Percentiles rank a stretch among this genome's conserved stretches.
Evolutionary conservation across 345 rosid genomes (phyloP).

Genomic region (Acer campestre): DNA sequence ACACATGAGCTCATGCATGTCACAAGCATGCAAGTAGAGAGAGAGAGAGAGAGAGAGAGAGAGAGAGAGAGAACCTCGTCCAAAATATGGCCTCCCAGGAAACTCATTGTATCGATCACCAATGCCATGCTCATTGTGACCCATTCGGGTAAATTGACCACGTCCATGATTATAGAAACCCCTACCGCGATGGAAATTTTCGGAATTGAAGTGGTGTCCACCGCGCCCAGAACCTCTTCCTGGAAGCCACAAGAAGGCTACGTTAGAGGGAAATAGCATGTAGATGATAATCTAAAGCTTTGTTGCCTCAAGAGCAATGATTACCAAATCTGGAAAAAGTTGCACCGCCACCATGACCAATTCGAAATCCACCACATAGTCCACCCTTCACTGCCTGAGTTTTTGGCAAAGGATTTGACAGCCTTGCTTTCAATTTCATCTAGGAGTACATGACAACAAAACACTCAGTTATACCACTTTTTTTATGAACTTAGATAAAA

Average conservation of each 20-base stretch:
- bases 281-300: slow-evolving; percentile 11
- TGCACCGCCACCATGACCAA: slow-evolving; percentile 38
- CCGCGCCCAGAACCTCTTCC: slow-evolving; percentile 48
- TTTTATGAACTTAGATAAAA: background rate
- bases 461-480: slow-evolving; percentile 19
- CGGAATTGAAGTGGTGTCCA: slow-evolving; percentile 40
- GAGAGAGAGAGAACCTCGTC: slow-evolving; percentile 33
- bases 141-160: slow-evolving; percentile 40
- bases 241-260: slow-evolving; percentile 23
- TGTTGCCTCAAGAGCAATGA: background rate
- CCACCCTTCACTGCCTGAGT: slow-evolving; percentile 73
- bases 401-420: slow-evolving; percentile 74
- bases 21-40: background rate
- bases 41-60: slow-evolving; percentile 6
- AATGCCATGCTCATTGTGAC: slow-evolving; percentile 33
- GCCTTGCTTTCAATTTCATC: slow-evolving; percentile 60
- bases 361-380: slow-evolving; percentile 66
- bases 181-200: slow-evolving; percentile 39
- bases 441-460: slow-evolving; percentile 25
- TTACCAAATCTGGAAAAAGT: slow-evolving; percentile 56
- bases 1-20: background rate
- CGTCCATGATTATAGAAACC: slow-evolving; percentile 42
- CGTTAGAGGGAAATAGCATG: slow-evolving; percentile 11
- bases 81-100: slow-evolving; percentile 41
- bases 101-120: slow-evolving; percentile 29